Conservation (phyloP, 2,329 filamentous ascomycete species). For the Elsinoe perseae region DNA sequence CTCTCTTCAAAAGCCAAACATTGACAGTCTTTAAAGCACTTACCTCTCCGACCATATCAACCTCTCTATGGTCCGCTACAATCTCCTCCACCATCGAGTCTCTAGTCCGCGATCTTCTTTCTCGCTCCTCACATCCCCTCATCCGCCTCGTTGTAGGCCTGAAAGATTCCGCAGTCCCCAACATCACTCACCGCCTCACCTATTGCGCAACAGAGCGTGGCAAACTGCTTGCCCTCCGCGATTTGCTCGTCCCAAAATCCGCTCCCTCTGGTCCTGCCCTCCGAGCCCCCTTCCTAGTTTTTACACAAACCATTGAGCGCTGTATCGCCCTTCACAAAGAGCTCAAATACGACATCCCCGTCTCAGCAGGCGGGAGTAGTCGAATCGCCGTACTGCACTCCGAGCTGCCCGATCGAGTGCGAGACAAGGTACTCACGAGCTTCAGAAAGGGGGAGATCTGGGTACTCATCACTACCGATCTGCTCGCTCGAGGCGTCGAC, state of each 20-base stretch:
- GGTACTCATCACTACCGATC: constrained; percentile 92
- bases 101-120: constrained; percentile 61
- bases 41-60: constrained; percentile 57
- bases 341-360: constrained; percentile 87
- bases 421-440: constrained; percentile 74
- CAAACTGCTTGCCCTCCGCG: constrained; percentile 83
- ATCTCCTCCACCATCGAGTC: constrained; percentile 91
- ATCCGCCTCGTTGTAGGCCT: constrained; percentile 88
- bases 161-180: constrained; percentile 91
- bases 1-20: constrained; percentile 83
- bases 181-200: constrained; percentile 77
- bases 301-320: constrained; percentile 90
- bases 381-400: constrained; percentile 88
- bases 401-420: constrained; percentile 65
- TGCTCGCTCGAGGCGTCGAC: constrained; percentile 85
- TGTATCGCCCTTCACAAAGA: constrained; percentile 82
- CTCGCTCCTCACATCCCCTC: constrained; percentile 40
- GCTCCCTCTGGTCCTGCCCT: constrained; percentile 50
- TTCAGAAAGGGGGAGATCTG: constrained; percentile 91
- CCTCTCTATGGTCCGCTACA: constrained; percentile 90
- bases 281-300: constrained; percentile 85
- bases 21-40: constrained; percentile 76
- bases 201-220: constrained; percentile 91
- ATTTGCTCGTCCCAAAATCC: constrained; percentile 71
- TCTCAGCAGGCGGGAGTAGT: constrained; percentile 73